Conservation (phyloP, 1,139 yeast genomes). For the Pneumocystis canis region DNA sequence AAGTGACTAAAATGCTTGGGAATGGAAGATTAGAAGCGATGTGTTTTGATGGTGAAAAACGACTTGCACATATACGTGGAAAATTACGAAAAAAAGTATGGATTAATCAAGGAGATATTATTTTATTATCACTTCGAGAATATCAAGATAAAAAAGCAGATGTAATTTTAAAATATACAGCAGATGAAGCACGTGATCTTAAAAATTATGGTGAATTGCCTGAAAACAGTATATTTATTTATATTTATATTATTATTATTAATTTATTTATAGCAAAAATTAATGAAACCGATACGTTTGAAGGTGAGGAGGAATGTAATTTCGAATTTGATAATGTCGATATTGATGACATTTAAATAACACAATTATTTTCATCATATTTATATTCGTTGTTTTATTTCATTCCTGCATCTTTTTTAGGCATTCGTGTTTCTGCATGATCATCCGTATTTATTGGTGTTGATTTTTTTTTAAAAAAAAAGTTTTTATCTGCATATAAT, state of each 20-base stretch:
- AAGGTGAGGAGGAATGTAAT: slow-evolving; percentile 93
- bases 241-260: not conserved
- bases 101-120: slow-evolving; percentile 98
- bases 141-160: slow-evolving; percentile 98
- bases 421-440: not conserved
- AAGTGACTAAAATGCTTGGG: slow-evolving; percentile 95
- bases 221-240: slow-evolving; percentile 21
- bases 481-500: not conserved
- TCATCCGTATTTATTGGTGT: not conserved
- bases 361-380: not conserved
- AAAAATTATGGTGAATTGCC: slow-evolving; percentile 95
- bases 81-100: slow-evolving; percentile 96
- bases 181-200: slow-evolving; percentile 95
- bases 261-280: slow-evolving; percentile 51
- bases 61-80: slow-evolving; percentile 97
- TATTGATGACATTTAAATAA: not conserved
- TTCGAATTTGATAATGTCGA: slow-evolving; percentile 94
- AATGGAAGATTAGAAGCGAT: slow-evolving; percentile 91
- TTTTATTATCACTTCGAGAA: slow-evolving; percentile 88
- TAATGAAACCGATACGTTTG: slow-evolving; percentile 94
- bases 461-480: not conserved
- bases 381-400: not conserved
- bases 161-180: slow-evolving; percentile 88
- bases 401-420: not conserved
- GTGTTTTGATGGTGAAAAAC: slow-evolving; percentile 84